Evolutionary conservation across 2,329 filamentous ascomycete species (phyloP), one percentile per base, ranked within the genome.

Genomic region (Phialophora expanda): DNA sequence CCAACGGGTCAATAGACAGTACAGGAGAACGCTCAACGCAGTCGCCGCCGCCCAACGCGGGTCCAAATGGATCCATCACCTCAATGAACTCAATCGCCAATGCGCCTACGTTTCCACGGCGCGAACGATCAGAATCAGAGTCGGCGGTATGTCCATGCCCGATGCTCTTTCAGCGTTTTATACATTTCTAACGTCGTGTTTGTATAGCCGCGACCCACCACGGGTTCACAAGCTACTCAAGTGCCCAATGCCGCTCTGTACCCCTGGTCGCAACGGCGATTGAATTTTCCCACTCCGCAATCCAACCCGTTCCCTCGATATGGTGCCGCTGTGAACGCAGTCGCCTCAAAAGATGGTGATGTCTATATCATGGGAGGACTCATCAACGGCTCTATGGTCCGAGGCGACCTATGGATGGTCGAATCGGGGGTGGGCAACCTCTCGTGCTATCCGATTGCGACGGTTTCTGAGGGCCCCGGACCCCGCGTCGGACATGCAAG

Each of bases 301-400:
- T 86, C 89, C 11, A 93, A 92, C 72, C 95, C 95, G 0, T 99
- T 99, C 73, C 95, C 95, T 14, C 89, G 95, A 76, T 99, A 99
- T 85, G 95, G 95, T 76, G 93, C 96, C 59, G 95, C 96, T 6
- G 94, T 97, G 77, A 99, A 99, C 77, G 87, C 93, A 0, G 85
- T 90, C 17, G 91, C 93, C 26, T 97, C 93, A 46, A 98, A 98
- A 79, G 95, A 99, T 78, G 96, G 96, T 66, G 92, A 96, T 73
- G 91, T 99, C 64, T 99, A 98, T 75, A 85, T 99, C 75, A 98
- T 99, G 93, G 95, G 95, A 69, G 95, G 95, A 58, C 81, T 99
- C 67, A 94, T 99, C 74, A 94, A 96, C 75, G 94, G 94, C 71
- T 91, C 93, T 44, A 97, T 92, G 2, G 95, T 98, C 53, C 97